Evolutionary conservation across 352 stramenopile genomes (phyloP).

Genomic region (Globisporangium cederbergense): DNA sequence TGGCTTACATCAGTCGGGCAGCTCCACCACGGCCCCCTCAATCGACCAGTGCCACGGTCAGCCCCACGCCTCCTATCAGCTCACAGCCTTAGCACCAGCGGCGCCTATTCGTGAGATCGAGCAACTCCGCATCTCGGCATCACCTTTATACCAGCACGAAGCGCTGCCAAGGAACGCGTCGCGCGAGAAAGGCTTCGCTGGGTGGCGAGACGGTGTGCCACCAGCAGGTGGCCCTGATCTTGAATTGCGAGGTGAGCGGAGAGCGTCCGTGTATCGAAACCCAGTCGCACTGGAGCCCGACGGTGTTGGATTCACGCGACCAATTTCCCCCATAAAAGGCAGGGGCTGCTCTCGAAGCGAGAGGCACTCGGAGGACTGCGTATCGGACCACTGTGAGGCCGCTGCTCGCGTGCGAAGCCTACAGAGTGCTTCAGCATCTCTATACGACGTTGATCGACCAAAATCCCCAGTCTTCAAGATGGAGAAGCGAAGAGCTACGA

Average conservation of each 20-base stretch:
- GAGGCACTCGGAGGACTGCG: slow-evolving; percentile 2
- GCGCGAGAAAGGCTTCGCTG: not conserved
- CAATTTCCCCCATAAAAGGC: not conserved
- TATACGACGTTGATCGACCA: not conserved
- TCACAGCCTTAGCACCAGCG: not conserved
- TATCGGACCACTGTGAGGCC: slow-evolving; percentile 8
- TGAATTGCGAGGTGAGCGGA: slow-evolving; percentile 10
- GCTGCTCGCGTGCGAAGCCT: slow-evolving; percentile 3
- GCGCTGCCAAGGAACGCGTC: not conserved
- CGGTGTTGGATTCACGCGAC: not conserved
- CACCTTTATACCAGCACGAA: not conserved
- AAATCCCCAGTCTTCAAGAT: slow-evolving; percentile 14
- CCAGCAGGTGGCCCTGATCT: not conserved
- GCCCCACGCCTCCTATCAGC: not conserved
- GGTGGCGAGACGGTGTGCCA: not conserved
- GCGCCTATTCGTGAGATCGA: not conserved
- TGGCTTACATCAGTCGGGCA: not conserved
- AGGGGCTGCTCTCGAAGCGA: slow-evolving; percentile 11
- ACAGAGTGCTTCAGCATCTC: not conserved
- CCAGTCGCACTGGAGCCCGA: not conserved
- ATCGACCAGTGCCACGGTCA: not conserved
- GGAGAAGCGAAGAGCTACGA: not conserved
- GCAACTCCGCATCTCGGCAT: not conserved
- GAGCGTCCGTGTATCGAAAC: not conserved
- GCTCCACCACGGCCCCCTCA: not conserved